phyloP scores from a whole-genome alignment of 2,329 filamentous ascomycete genomes.

The Colletotrichum godetiae region DNA sequence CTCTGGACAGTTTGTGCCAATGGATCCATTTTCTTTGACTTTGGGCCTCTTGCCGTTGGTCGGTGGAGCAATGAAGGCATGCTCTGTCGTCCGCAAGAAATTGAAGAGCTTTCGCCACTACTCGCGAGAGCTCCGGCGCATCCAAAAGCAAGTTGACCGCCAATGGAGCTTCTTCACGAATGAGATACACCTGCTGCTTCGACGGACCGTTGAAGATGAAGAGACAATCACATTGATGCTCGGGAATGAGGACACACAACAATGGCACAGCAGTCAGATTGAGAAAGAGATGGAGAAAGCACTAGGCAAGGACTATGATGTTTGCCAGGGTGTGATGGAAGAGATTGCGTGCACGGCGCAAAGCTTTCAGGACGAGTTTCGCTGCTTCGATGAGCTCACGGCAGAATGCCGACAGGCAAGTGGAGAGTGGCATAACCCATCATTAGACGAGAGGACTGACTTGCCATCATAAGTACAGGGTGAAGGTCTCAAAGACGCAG shows the following conservation, averaged over 20 bases:
- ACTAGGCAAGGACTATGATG: neutral
- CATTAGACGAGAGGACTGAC: neutral
- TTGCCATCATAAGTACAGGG: accelerated
- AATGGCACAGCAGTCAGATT: neutral
- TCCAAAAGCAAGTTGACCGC: neutral
- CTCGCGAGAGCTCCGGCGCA: neutral
- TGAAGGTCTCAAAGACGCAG: neutral
- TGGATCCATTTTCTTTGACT: neutral
- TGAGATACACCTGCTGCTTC: slow-evolving; percentile 9
- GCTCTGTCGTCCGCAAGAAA: neutral
- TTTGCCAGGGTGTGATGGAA: neutral
- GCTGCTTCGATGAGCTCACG: neutral
- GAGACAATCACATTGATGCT: neutral
- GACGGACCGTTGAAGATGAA: neutral
- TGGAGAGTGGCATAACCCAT: neutral
- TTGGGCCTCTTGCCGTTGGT: neutral
- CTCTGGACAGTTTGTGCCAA: neutral
- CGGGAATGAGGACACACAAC: neutral
- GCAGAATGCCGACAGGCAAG: neutral
- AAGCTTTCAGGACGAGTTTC: neutral
- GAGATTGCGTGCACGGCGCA: neutral
- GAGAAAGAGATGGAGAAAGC: neutral
- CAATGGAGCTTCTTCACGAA: slow-evolving; percentile 11
- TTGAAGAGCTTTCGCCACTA: neutral
- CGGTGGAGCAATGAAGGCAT: slow-evolving; percentile 9